Evolutionary conservation across 331 rosid genomes (phyloP).

Genomic region (Prunus yedoensis): DNA sequence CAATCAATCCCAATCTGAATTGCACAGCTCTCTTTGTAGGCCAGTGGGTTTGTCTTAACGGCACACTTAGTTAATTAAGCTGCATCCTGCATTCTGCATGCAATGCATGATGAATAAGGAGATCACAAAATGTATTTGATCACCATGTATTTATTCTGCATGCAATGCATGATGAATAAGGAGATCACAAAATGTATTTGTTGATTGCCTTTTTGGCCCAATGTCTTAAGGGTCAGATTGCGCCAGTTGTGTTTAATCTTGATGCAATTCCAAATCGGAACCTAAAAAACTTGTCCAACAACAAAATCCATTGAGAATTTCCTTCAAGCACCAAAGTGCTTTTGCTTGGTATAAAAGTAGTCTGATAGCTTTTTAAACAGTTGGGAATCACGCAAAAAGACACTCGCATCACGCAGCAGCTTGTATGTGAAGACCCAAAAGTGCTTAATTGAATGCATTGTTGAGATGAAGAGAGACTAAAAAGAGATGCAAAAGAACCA

Average conservation of each 20-base stretch:
- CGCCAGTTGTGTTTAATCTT: neutral
- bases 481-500: neutral
- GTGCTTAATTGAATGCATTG: conserved; percentile 8
- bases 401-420: too few species aligned
- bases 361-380: too few species aligned
- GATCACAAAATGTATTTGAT: neutral
- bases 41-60: conserved; percentile 44
- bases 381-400: neutral
- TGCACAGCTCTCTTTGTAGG: conserved; percentile 33
- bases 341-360: neutral
- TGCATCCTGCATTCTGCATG: neutral
- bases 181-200: too few species aligned
- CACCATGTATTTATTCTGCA: neutral
- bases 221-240: neutral
- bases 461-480: too few species aligned
- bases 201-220: neutral
- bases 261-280: neutral
- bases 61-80: neutral
- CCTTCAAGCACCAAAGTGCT: neutral
- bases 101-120: neutral
- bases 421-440: conserved; percentile 5
- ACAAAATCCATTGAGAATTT: neutral
- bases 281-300: neutral
- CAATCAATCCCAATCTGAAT: conserved; percentile 42
- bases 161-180: too few species aligned